These are phyloP conservation scores for Sclerotinia minor DNA, from an alignment of 2,329 filamentous ascomycete species.

Conservation along the genomic window DNA sequence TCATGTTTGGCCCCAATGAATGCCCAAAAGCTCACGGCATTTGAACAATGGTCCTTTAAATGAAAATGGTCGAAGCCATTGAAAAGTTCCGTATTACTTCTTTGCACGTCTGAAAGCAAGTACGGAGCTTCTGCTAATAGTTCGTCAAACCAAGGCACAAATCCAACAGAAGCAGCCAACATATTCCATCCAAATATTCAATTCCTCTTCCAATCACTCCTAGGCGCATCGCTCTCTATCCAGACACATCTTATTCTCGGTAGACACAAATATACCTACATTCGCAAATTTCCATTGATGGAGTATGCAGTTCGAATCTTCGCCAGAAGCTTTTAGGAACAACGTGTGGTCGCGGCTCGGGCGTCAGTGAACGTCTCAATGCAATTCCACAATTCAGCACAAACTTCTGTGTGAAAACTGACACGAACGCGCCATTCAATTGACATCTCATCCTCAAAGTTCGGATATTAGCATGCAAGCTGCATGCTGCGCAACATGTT, in stretches of 20 bases:
- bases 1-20: neutral
- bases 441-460: neutral
- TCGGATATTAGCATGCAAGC: too few relatives aligned
- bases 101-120: neutral
- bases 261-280: neutral
- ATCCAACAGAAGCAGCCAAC: neutral
- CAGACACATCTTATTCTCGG: neutral
- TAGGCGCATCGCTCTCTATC: neutral
- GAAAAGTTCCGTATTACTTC: neutral
- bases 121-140: neutral
- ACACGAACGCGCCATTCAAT: neutral
- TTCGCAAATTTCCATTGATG: neutral
- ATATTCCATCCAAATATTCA: neutral
- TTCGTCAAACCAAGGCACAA: neutral
- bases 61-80: neutral
- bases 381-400: neutral
- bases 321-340: neutral
- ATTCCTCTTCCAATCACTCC: neutral
- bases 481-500: too few relatives aligned
- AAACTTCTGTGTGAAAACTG: neutral
- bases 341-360: neutral
- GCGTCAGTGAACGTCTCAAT: neutral
- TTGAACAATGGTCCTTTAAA: too few relatives aligned
- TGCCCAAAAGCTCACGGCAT: too few relatives aligned
- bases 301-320: too few relatives aligned